These are phyloP conservation scores for Sporobolus alterniflorus DNA, from an alignment of 202 grass and related monocot species.

Conservation along the genomic window DNA sequence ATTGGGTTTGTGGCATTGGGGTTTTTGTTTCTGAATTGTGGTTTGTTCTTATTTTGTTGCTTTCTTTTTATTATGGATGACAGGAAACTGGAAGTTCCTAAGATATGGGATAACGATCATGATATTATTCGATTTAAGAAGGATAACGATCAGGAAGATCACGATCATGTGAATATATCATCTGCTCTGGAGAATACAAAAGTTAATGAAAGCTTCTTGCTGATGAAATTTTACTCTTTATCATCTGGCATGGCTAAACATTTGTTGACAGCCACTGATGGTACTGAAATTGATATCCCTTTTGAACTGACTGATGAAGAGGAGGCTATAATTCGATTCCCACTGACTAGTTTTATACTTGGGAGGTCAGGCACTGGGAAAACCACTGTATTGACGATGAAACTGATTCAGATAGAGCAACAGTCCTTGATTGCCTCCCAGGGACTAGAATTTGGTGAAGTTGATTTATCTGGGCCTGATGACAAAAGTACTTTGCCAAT, in stretches of 20 bases:
- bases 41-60: slow-evolving; percentile 15
- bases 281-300: slow-evolving; percentile 72
- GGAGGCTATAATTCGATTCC: slow-evolving; percentile 72
- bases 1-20: no score
- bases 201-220: slow-evolving; percentile 83
- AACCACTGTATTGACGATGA: slow-evolving; percentile 84
- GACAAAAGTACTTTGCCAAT: not conserved
- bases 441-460: slow-evolving; percentile 31
- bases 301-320: slow-evolving; percentile 92
- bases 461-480: slow-evolving; percentile 12
- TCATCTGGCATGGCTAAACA: slow-evolving; percentile 76
- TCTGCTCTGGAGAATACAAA: slow-evolving; percentile 69
- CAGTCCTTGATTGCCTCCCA: slow-evolving; percentile 66
- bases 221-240: slow-evolving; percentile 93
- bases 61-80: slow-evolving; percentile 16
- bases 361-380: slow-evolving; percentile 92
- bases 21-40: no score
- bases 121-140: slow-evolving; percentile 65
- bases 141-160: slow-evolving; percentile 41
- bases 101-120: slow-evolving; percentile 52
- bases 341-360: slow-evolving; percentile 79
- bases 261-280: slow-evolving; percentile 83
- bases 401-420: slow-evolving; percentile 78
- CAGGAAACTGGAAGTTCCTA: slow-evolving; percentile 75
- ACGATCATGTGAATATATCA: slow-evolving; percentile 34